A percentile compares a stretch with the other conserved stretches of the same genome.
Conservation (phyloP, 768 basidiomycete genomes). For the Podaxis mareebaensis region DNA sequence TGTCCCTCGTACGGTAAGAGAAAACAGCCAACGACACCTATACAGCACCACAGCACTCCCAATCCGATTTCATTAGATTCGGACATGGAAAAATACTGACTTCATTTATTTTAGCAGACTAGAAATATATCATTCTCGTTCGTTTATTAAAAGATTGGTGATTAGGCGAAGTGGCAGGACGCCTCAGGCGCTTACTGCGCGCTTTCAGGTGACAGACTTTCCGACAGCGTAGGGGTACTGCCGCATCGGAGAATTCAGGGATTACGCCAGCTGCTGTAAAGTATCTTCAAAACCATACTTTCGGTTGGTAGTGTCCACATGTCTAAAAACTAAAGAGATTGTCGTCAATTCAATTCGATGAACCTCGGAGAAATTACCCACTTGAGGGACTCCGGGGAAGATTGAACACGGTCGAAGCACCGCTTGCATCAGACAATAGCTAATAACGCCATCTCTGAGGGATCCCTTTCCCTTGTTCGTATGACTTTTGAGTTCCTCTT, state of each 20-base stretch:
- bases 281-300: neutral
- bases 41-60: too few species aligned
- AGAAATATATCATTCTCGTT: neutral
- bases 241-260: conserved; percentile 2
- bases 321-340: neutral
- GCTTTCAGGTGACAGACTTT: neutral
- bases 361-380: conserved; percentile 4
- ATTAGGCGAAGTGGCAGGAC: neutral
- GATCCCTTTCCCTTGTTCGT: neutral
- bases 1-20: too few species aligned
- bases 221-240: neutral
- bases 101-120: neutral
- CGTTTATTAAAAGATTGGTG: neutral
- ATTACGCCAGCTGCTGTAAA: neutral
- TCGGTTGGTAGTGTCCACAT: neutral
- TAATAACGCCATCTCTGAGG: neutral
- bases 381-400: neutral
- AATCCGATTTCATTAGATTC: too few species aligned
- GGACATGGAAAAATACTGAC: neutral
- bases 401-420: neutral
- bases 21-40: too few species aligned
- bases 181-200: too few species aligned
- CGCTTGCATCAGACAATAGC: neutral
- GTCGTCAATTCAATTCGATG: neutral
- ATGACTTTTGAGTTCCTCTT: neutral